phyloP scores from a whole-genome alignment of 345 rosid genomes.

The Eucalyptus cloeziana region DNA sequence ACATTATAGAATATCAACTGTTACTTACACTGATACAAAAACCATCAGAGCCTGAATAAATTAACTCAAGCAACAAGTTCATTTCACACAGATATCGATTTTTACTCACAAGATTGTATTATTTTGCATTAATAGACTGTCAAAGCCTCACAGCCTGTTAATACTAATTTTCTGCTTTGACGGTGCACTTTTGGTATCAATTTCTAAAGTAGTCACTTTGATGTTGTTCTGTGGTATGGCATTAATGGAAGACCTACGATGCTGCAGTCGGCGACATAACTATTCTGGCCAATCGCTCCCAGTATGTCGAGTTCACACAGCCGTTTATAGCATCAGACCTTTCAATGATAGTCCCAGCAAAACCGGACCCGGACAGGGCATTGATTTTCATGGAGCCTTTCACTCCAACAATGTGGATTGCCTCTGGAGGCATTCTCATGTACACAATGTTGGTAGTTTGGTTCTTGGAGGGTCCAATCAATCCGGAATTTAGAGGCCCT shows the following conservation, averaged over 20 bases:
- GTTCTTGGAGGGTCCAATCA: conserved; percentile 26
- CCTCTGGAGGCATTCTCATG: conserved; percentile 15
- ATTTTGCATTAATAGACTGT: not conserved
- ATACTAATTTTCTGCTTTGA: not conserved
- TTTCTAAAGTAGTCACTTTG: not conserved
- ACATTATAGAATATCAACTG: not conserved
- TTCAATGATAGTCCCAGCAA: conserved; percentile 29
- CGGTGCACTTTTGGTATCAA: not conserved
- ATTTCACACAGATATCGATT: not conserved
- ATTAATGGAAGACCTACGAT: conserved; percentile 17
- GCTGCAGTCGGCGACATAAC: conserved; percentile 42
- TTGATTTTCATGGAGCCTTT: conserved; percentile 47
- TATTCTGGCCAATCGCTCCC: conserved; percentile 18
- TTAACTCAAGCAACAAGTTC: not conserved
- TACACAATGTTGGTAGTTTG: conserved; percentile 37
- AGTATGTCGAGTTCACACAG: conserved; percentile 33
- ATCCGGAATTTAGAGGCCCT: conserved; percentile 24
- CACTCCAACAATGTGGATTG: conserved; percentile 35
- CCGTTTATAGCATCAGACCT: conserved; percentile 41
- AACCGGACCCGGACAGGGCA: not conserved
- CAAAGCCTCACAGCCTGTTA: not conserved
- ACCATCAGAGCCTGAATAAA: not conserved
- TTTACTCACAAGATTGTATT: not conserved
- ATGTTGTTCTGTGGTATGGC: not conserved
- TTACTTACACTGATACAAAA: not conserved